A percentile compares a stretch with the other conserved stretches of the same genome.
phyloP scores from a whole-genome alignment of 495 filamentous ascomycete genomes.

The Pyronema domesticum region DNA sequence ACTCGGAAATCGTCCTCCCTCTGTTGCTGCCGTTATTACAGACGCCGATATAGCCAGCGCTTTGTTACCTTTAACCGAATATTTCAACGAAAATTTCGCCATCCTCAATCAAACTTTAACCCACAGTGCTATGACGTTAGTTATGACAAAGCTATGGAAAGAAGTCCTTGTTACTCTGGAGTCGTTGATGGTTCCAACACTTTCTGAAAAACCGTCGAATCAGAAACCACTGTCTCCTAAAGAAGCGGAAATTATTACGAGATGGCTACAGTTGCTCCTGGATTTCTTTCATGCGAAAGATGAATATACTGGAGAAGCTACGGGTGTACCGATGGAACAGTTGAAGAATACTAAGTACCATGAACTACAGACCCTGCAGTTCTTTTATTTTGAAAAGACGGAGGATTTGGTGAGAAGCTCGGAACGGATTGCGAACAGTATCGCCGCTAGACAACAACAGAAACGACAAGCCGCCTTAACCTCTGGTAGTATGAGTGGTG shows the following conservation, averaged over 20 bases:
- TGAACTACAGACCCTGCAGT: slow-evolving; percentile 85
- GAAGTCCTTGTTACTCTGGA: slow-evolving; percentile 88
- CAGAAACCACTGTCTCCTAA: slow-evolving; percentile 74
- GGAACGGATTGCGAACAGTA: slow-evolving; percentile 85
- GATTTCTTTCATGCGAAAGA: slow-evolving; percentile 91
- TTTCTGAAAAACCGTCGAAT: slow-evolving; percentile 85
- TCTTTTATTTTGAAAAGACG: slow-evolving; percentile 93
- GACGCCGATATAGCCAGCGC: slow-evolving; percentile 60
- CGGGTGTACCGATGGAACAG: slow-evolving; percentile 76
- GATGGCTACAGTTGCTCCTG: slow-evolving; percentile 81
- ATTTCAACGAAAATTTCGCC: slow-evolving; percentile 97
- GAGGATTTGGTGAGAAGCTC: slow-evolving; percentile 82
- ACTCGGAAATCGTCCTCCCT: slow-evolving; percentile 30
- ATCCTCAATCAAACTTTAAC: slow-evolving; percentile 97
- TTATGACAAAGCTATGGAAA: slow-evolving; percentile 98
- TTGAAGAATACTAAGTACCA: slow-evolving; percentile 96
- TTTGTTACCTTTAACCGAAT: slow-evolving; percentile 75
- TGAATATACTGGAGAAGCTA: slow-evolving; percentile 64
- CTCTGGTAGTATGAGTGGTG: slow-evolving; percentile 29
- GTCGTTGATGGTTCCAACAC: slow-evolving; percentile 71
- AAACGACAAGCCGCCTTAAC: slow-evolving; percentile 36
- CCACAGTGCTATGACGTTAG: slow-evolving; percentile 78
- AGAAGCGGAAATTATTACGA: slow-evolving; percentile 87
- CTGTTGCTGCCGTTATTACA: slow-evolving; percentile 40
- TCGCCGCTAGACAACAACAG: slow-evolving; percentile 51